Conservation (phyloP, 169 alveolate genomes). For the Plasmodium sp. region DNA sequence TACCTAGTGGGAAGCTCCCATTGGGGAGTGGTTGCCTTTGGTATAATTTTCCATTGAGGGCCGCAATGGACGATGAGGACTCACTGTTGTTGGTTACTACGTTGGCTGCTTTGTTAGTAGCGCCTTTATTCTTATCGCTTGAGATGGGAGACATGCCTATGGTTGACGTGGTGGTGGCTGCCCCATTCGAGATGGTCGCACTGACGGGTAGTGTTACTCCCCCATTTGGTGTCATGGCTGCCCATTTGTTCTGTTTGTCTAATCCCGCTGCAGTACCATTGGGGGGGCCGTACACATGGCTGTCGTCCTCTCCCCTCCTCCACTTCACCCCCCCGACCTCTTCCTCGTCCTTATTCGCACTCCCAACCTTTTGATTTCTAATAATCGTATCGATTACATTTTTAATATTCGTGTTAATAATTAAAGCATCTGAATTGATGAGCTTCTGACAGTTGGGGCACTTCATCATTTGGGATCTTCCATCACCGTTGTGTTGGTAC, state of each 20-base stretch:
- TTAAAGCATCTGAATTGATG: constrained; percentile 25
- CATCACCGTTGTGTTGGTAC: background rate
- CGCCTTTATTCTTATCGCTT: background rate
- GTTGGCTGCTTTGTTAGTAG: background rate
- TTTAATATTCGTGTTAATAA: constrained; percentile 61
- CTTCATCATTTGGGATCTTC: constrained; percentile 29
- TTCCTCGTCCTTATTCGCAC: background rate
- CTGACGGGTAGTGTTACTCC: background rate
- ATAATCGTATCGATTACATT: constrained; percentile 57
- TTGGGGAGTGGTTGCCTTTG: background rate
- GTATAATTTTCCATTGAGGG: background rate
- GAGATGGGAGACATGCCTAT: background rate
- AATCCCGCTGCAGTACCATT: background rate
- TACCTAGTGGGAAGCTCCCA: background rate
- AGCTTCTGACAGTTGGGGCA: constrained; percentile 43
- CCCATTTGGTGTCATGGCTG: background rate
- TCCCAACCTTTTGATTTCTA: constrained; percentile 17
- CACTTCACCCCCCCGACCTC: background rate
- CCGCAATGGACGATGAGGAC: background rate
- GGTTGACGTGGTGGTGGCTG: background rate
- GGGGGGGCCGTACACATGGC: background rate
- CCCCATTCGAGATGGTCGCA: background rate
- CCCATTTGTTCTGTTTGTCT: background rate
- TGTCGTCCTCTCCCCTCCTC: background rate
- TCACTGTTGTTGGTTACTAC: background rate